Evolutionary conservation across 1,139 yeast species (phyloP).

Genomic region (Hansenula sp.): DNA sequence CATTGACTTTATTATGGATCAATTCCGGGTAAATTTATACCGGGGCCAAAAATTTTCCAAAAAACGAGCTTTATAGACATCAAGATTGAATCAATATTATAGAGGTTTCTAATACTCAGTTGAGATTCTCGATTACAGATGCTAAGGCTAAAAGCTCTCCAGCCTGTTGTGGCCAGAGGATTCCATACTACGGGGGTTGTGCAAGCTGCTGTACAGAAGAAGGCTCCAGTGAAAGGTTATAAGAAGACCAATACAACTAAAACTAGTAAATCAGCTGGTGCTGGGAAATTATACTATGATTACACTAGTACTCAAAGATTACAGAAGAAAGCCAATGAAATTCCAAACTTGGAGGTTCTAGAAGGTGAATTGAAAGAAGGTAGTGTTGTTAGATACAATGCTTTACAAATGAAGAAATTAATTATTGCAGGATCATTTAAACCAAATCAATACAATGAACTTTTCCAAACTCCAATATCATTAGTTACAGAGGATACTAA

Average conservation of each 20-base stretch:
- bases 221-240: background rate
- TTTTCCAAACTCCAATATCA: slow-evolving; percentile 53
- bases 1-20: no score
- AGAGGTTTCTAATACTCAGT: no score
- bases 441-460: slow-evolving; percentile 60
- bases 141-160: background rate
- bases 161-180: background rate
- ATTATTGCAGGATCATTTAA: slow-evolving; percentile 46
- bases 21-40: no score
- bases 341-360: background rate
- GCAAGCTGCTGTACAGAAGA: background rate
- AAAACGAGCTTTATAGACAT: no score
- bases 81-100: no score
- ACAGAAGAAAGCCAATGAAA: background rate
- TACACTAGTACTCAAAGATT: slow-evolving; percentile 7
- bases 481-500: slow-evolving; percentile 39
- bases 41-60: no score
- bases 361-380: slow-evolving; percentile 5
- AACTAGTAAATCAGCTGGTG: slow-evolving; percentile 10
- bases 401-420: slow-evolving; percentile 16
- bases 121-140: background rate
- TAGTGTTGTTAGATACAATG: slow-evolving; percentile 13
- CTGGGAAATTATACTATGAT: slow-evolving; percentile 15
- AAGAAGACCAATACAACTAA: background rate
- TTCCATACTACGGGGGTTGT: background rate